Base-by-base conservation (phyloP, 2,329 filamentous ascomycete genomes). In the Stagonosporopsis chrysanthemi region DNA sequence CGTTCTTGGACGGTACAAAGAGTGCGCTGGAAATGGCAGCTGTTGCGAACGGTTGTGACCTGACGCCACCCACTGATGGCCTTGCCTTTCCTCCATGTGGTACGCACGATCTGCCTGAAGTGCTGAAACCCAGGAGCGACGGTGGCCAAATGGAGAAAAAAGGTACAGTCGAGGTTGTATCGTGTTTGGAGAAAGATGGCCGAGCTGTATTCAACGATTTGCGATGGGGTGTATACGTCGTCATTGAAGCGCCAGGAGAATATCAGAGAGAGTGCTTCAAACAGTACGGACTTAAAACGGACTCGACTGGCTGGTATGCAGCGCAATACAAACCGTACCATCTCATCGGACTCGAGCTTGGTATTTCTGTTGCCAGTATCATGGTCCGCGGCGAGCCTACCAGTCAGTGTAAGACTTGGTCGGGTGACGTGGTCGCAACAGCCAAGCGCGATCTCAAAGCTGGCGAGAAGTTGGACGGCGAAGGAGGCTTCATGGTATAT, bases 1-100 rank as follows among this genome's bases (percentile, higher is more conserved):
- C 76, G 0, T 82, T 81, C 68, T 68, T 81, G 2, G 79, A 82
- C 53, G 80, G 80, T n/a, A 81, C 80, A 6, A 81, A 81, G 62
- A 78, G 75, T 1, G 78, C 78, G 0, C 65, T 81, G 5, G 79
- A 81, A 63, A 82, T 82, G 80, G 78, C 79, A 4, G 80, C 80
- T 12, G 79, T 81, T 0, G 75, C 80, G 5, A 82, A 81, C 52
- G 78, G 77, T 14, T 81, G 79, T 60, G 74, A 77, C 56, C 67
- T 82, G 22, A 73, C 64, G 8, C 77, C 78, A 12, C 79, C 79
- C 0, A 70, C 71, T 6, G 63, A 75, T 31, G 79, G 79, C 9
- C 68, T 81, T 5, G 65, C 73, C 11, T 82, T 82, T 54, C 78
- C 80, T 8, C 79, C 80, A 3, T 80, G 79, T 52, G 77, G 78